A percentile compares a stretch with the other conserved stretches of the same genome.
Evolutionary conservation across 768 basidiomycete genomes (phyloP).

Genomic region (Leccinum disarticulatum): DNA sequence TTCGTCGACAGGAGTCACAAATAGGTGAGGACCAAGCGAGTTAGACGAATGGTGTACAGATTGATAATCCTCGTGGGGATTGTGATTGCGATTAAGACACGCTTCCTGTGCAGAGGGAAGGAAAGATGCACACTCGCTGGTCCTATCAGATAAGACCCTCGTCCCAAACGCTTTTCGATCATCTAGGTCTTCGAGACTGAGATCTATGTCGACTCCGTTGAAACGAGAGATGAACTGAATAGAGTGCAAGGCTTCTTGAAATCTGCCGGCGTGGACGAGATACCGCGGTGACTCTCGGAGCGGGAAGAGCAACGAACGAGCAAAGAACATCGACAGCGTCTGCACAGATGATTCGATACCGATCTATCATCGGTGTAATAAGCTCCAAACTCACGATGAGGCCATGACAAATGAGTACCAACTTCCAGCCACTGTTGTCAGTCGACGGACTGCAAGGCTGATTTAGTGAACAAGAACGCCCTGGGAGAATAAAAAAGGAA

Average conservation of each 20-base stretch:
- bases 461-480: conserved; percentile 56
- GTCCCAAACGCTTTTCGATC: conserved; percentile 36
- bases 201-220: conserved; percentile 71
- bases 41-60: conserved; percentile 31
- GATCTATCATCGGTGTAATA: conserved; percentile 25
- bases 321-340: conserved; percentile 86
- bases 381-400: conserved; percentile 63
- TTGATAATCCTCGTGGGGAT: conserved; percentile 27
- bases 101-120: conserved; percentile 20
- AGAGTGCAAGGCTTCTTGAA: conserved; percentile 78
- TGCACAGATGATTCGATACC: conserved; percentile 32
- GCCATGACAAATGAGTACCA: conserved; percentile 64
- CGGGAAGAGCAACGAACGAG: conserved; percentile 88
- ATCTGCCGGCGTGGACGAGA: conserved; percentile 85
- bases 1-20: conserved; percentile 25
- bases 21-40: conserved; percentile 26
- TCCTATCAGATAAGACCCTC: conserved; percentile 11
- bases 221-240: conserved; percentile 83
- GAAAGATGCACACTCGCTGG: conserved; percentile 30
- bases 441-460: conserved; percentile 60
- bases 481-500: conserved; percentile 76
- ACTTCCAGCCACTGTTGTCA: conserved; percentile 88
- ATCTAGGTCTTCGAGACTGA: conserved; percentile 73
- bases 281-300: conserved; percentile 94
- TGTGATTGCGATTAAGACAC: conserved; percentile 10